phyloP scores from a whole-genome alignment of 805 yeast genomes.

The Starmerella geochares region DNA sequence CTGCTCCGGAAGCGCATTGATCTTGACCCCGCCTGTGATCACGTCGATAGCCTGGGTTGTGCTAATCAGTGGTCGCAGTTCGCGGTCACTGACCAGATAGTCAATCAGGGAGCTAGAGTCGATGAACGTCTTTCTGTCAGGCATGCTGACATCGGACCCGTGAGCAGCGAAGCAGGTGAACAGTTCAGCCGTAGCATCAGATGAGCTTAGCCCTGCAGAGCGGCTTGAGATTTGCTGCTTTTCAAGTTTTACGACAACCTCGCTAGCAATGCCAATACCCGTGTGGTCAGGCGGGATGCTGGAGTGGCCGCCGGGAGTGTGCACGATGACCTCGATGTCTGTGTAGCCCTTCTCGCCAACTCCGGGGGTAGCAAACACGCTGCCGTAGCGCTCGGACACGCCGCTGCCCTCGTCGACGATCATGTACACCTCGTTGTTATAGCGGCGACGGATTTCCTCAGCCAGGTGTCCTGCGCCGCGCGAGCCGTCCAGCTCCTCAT shows the following conservation, averaged over 20 bases:
- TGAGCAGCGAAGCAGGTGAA: slow-evolving; percentile 58
- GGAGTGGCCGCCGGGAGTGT: slow-evolving; percentile 69
- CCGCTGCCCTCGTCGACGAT: slow-evolving; percentile 66
- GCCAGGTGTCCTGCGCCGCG: slow-evolving; percentile 52
- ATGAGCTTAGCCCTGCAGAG: slow-evolving; percentile 36
- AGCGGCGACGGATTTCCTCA: slow-evolving; percentile 39
- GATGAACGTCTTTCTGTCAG: slow-evolving; percentile 13
- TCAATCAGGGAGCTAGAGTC: neutral
- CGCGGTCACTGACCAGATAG: neutral
- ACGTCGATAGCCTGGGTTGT: slow-evolving; percentile 64
- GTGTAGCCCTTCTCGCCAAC: slow-evolving; percentile 56
- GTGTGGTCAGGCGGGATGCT: slow-evolving; percentile 77
- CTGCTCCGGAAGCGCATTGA: slow-evolving; percentile 65
- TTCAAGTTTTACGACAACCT: slow-evolving; percentile 49
- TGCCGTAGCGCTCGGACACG: slow-evolving; percentile 35
- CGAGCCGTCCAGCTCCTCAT: slow-evolving; percentile 63
- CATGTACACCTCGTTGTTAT: slow-evolving; percentile 55
- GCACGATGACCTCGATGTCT: slow-evolving; percentile 40
- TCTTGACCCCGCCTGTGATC: slow-evolving; percentile 60
- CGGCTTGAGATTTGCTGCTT: slow-evolving; percentile 29
- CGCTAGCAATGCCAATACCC: slow-evolving; percentile 61
- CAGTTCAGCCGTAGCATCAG: slow-evolving; percentile 32
- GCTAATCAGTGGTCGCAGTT: slow-evolving; percentile 5
- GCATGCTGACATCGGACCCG: slow-evolving; percentile 29
- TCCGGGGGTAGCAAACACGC: slow-evolving; percentile 44